phyloP scores from a whole-genome alignment of 345 rosid species.

The Gossypium arboreum region DNA sequence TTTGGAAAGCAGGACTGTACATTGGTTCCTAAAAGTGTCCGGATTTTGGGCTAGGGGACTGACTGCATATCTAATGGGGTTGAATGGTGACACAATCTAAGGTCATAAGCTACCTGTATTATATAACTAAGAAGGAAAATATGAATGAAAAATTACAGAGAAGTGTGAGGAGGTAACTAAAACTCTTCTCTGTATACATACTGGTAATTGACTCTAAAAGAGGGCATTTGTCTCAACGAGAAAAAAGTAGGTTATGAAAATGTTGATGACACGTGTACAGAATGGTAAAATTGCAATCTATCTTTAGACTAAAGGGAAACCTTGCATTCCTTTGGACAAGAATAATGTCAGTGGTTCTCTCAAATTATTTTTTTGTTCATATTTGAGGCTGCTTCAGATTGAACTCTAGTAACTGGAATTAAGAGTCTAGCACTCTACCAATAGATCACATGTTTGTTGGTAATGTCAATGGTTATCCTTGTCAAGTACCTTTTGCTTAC shows the following conservation, averaged over 20 bases:
- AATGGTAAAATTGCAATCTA: slow-evolving; percentile 1
- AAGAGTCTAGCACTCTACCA: background rate
- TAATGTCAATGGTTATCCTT: background rate
- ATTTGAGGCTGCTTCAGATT: background rate
- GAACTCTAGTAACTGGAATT: background rate
- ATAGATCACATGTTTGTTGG: background rate
- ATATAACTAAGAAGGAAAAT: background rate
- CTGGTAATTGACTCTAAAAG: background rate
- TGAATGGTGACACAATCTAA: background rate
- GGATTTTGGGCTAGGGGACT: background rate
- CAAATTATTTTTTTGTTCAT: background rate
- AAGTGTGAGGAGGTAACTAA: background rate
- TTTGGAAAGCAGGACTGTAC: background rate
- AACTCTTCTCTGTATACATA: background rate
- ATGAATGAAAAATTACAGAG: background rate
- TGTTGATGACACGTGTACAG: background rate
- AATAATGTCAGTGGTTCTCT: background rate
- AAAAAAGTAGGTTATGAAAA: background rate
- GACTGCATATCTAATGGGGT: background rate
- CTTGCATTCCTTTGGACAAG: background rate
- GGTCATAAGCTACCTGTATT: background rate
- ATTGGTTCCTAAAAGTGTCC: background rate
- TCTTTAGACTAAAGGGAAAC: background rate
- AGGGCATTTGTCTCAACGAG: background rate
- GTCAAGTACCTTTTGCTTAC: background rate